Evolutionary conservation across 176 grass and related monocot species (phyloP).

Genomic region (Phoenix dactylifera): DNA sequence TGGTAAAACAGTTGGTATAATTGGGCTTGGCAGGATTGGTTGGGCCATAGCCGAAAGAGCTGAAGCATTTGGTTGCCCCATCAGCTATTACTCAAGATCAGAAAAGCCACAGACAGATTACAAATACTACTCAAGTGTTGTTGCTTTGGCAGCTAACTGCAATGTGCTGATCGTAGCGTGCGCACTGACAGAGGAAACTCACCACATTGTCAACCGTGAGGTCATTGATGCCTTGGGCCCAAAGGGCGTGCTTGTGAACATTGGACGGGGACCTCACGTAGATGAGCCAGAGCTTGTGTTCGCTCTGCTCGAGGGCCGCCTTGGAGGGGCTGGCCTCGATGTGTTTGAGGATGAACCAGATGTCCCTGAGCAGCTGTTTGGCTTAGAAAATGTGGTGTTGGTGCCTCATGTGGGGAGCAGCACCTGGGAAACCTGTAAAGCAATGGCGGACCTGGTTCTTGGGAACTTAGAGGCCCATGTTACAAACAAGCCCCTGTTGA

Average conservation of each 20-base stretch:
- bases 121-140: constrained; percentile 39
- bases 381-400: constrained; percentile 68
- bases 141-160: constrained; percentile 57
- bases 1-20: constrained; percentile 82
- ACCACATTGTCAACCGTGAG: constrained; percentile 67
- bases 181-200: constrained; percentile 52
- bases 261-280: constrained; percentile 68
- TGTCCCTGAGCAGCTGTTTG: constrained; percentile 45
- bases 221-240: constrained; percentile 70
- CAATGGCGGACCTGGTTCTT: constrained; percentile 72
- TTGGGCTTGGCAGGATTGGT: constrained; percentile 82
- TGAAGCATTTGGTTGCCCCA: constrained; percentile 64
- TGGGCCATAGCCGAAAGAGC: constrained; percentile 48
- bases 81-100: constrained; percentile 62
- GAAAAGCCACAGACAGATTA: constrained; percentile 47
- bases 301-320: constrained; percentile 51
- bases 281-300: constrained; percentile 66
- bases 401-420: constrained; percentile 66
- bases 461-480: constrained; percentile 79
- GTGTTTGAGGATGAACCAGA: constrained; percentile 83
- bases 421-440: constrained; percentile 48
- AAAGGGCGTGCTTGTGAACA: constrained; percentile 71
- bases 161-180: constrained; percentile 68
- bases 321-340: constrained; percentile 70
- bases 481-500: constrained; percentile 52